These are phyloP conservation scores for Solanum pimpinellifolium DNA, from an alignment of 257 asterid species.

Conservation along the genomic window DNA sequence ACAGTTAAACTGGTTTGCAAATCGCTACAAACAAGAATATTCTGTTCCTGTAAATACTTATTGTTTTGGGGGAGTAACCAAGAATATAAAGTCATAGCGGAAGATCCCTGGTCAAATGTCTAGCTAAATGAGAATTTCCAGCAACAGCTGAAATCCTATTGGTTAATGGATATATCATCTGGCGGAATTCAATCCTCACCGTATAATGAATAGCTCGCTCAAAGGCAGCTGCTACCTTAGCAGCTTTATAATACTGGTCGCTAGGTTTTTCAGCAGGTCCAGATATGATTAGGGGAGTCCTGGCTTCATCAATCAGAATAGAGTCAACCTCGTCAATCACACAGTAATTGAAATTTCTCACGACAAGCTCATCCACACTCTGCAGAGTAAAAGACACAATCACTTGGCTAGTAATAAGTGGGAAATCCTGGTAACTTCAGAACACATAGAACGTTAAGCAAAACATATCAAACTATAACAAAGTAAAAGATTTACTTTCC, in stretches of 20 bases:
- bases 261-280: conserved; percentile 97
- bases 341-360: conserved; percentile 81
- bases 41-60: background rate
- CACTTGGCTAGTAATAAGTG: conserved; percentile 4
- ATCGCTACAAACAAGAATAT: background rate
- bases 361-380: conserved; percentile 88
- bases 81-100: background rate
- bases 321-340: conserved; percentile 99
- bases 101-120: background rate
- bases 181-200: conserved; percentile 37
- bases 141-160: background rate
- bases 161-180: background rate
- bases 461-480: conserved; percentile 3
- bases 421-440: conserved; percentile 6
- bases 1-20: background rate
- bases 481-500: conserved; percentile 60
- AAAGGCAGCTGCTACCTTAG: conserved; percentile 86
- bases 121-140: background rate
- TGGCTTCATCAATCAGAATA: conserved; percentile 95
- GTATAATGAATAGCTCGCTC: conserved; percentile 87
- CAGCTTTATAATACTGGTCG: conserved; percentile 91
- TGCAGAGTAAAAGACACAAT: conserved; percentile 32
- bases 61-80: background rate
- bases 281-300: conserved; percentile 98
- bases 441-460: background rate